Evolutionary conservation across 345 rosid species (phyloP).

Genomic region (Anacardium occidentale): DNA sequence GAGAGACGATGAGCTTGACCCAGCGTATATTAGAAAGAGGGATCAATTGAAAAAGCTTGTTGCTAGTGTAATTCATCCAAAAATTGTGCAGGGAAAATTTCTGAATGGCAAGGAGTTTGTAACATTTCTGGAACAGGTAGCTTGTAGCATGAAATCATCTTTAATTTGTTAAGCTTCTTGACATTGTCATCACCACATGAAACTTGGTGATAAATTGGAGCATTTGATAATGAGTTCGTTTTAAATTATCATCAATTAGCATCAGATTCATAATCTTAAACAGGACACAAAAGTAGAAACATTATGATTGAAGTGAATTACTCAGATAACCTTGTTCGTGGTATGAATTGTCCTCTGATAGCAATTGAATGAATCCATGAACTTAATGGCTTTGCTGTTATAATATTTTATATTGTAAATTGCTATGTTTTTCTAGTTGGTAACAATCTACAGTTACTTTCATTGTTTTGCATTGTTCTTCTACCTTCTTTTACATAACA

Average conservation of each 20-base stretch:
- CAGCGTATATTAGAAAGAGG: constrained; percentile 72
- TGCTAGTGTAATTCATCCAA: constrained; percentile 74
- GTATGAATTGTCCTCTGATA: neutral
- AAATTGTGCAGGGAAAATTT: constrained; percentile 86
- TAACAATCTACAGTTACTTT: constrained; percentile 1
- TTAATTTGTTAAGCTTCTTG: neutral
- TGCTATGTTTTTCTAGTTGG: neutral
- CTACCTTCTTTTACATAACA: neutral
- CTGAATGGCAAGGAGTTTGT: constrained; percentile 93
- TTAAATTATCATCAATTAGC: neutral
- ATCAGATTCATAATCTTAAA: neutral
- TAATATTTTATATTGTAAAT: neutral
- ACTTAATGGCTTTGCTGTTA: neutral
- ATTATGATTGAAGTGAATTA: neutral
- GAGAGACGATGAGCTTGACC: constrained; percentile 88
- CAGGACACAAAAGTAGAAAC: neutral
- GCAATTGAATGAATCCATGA: neutral
- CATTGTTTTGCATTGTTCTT: constrained; percentile 4
- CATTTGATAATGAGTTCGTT: constrained; percentile 5
- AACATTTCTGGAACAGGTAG: constrained; percentile 87
- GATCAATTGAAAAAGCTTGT: constrained; percentile 82
- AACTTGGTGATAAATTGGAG: neutral
- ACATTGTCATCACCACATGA: neutral
- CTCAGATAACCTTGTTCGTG: neutral
- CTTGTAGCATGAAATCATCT: constrained; percentile 9